Evolutionary conservation across 83 land plant species (phyloP), one percentile per base, ranked within the genome.

Genomic region (Picea mariana): DNA sequence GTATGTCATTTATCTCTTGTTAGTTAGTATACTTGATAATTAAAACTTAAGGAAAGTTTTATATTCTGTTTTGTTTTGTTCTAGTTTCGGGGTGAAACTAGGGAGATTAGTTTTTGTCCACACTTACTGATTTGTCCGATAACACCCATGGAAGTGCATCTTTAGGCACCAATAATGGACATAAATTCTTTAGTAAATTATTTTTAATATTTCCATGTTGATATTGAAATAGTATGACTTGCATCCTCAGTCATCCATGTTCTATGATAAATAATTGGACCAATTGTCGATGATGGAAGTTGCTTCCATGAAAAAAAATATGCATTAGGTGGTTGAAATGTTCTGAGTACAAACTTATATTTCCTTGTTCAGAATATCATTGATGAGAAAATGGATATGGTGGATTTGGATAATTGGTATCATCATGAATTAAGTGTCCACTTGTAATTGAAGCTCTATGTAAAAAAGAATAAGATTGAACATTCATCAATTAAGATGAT

Each of bases 401-500:
- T 52, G 67, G 80, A 66, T 82, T 85, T 76, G 59, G 34, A 38
- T 80, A 77, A 38, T 66, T 67, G 27, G 2, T 76, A 42, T 85
- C 80, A 7, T 81, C 77, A 68, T 73, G 84, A 58, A 60, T 21
- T 23, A 67, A 31, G 15, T 59, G 3, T 3, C 26, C 78, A 24
- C 40, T 26, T 23, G n/a, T 13, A 72, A 23, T 5, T 40, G 67
- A 40, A 42, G 59, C n/a, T 9, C 4, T 16, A 23, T 42, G 44
- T 62, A 40, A 67, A 34, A 80, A 61, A 24, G 83, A 31, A 0
- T 76, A 75, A 5, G 47, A 58, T 13, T 75, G 78, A 4, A 83
- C 6, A 68, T 81, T 84, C 23, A 75, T 79, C 9, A 59, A 78
- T 42, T 87, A 80, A 61, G 62, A 77, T 42, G 78, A 65, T 81